A percentile compares a stretch with the other conserved stretches of the same genome.
phyloP scores from a whole-genome alignment of 176 grass and related monocot species.

The Rhipidocladum racemiflorum region DNA sequence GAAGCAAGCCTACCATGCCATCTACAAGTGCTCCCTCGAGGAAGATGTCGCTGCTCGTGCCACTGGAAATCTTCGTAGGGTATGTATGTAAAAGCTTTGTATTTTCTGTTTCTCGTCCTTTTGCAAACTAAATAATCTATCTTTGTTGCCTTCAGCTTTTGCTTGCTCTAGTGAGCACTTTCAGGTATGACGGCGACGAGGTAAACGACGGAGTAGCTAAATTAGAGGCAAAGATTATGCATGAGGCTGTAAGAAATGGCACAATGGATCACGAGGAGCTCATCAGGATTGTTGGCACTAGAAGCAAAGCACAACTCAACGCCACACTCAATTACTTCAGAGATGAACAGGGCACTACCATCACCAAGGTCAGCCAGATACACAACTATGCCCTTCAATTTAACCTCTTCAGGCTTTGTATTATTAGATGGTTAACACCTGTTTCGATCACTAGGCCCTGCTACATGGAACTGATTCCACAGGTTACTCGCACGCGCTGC shows the following conservation, averaged over 20 bases:
- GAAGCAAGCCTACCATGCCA: conserved; percentile 69
- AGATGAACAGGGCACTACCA: conserved; percentile 40
- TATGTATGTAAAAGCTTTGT: neutral
- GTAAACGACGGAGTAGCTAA: conserved; percentile 44
- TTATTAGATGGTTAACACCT: neutral
- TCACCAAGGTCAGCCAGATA: conserved; percentile 56
- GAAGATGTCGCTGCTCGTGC: conserved; percentile 67
- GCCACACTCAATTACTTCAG: conserved; percentile 69
- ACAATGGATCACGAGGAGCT: conserved; percentile 45
- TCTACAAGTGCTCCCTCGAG: conserved; percentile 66
- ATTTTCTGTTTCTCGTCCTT: neutral
- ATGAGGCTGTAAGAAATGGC: conserved; percentile 35
- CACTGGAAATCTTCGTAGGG: conserved; percentile 49
- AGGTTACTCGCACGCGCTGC: conserved; percentile 50
- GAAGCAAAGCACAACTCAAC: conserved; percentile 72
- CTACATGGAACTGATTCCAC: conserved; percentile 18
- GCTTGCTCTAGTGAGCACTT: conserved; percentile 55
- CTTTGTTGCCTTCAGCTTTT: conserved; percentile 43
- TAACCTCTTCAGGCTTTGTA: neutral
- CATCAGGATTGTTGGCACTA: conserved; percentile 69
- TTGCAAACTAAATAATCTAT: neutral
- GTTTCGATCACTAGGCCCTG: conserved; percentile 49
- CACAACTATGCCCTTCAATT: neutral
- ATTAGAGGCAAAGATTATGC: conserved; percentile 59
- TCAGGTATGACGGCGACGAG: conserved; percentile 68